These are phyloP conservation scores for Pythium brachiatum DNA, from an alignment of 352 stramenopile species.

Conservation along the genomic window DNA sequence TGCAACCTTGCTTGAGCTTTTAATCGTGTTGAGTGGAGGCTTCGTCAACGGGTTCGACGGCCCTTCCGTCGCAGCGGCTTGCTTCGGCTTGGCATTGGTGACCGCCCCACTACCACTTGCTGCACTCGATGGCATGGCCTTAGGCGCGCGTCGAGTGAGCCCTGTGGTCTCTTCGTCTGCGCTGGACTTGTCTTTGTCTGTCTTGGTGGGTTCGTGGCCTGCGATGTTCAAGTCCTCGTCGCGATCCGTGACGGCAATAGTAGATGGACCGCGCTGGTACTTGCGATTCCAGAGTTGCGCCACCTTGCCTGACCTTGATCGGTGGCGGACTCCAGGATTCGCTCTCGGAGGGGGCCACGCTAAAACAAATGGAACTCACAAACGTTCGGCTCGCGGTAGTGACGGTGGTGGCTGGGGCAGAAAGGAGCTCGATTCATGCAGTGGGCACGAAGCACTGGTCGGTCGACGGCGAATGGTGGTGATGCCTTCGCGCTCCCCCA, in stretches of 20 bases:
- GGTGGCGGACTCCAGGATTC: conserved; percentile 26
- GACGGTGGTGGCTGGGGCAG: neutral
- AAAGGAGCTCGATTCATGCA: neutral
- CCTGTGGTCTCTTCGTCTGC: neutral
- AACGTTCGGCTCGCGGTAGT: neutral
- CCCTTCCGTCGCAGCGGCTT: conserved; percentile 16
- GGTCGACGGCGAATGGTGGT: neutral
- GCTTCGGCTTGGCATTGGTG: conserved; percentile 16
- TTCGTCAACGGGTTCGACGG: conserved; percentile 24
- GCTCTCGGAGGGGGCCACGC: conserved; percentile 27
- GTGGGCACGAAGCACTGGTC: neutral
- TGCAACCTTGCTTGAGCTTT: conserved; percentile 64
- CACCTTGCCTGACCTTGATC: conserved; percentile 23
- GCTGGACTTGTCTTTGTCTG: neutral
- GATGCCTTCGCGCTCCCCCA: neutral
- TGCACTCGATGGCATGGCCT: conserved; percentile 30
- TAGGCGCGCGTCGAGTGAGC: conserved; percentile 15
- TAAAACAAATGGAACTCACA: neutral
- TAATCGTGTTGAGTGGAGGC: conserved; percentile 24
- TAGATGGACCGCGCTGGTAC: conserved; percentile 29
- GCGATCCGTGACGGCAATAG: conserved; percentile 29
- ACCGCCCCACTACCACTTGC: conserved; percentile 12
- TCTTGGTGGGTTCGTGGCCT: conserved; percentile 3
- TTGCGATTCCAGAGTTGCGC: conserved; percentile 30
- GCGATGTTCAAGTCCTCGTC: conserved; percentile 25